Base-by-base conservation (phyloP, 2,329 filamentous ascomycete species). In the Trichophyton schoenleinii region DNA sequence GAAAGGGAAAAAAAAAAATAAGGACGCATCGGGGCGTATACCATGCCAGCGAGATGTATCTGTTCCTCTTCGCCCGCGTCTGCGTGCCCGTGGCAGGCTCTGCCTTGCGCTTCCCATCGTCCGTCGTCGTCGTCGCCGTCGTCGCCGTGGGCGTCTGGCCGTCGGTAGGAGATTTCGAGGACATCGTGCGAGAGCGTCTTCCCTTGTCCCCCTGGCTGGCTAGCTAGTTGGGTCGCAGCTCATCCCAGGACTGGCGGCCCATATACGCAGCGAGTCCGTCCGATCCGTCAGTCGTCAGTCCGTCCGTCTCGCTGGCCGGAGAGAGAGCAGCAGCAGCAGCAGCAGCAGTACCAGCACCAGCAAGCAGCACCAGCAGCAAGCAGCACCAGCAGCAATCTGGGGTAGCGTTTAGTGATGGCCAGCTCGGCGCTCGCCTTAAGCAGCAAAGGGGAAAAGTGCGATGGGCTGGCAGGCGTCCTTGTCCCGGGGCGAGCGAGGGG, bases 11-110 rank as follows among this genome's bases (percentile, higher is more conserved):
- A 18, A 18, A 18, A 18, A 18, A 18, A 18, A 18, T 18, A 18
- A 18, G 18, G 20, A 15, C 2, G 46, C 18, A 49, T 15, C 41
- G 20, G 11, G 9, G 18, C 38, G 34, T 25, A 84, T 18, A 18
- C 81, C 83, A 86, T 59, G 83, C 83, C 66, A 86, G 85, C 31
- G 83, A 85, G 66, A 86, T 85, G 71, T 86, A 86, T 66, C 83
- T 80, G 74, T 85, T 86, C 70, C 83, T 79, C 77, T 86, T 85
- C 66, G 83, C 78, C 66, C 83, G 78, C 66, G 78, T 78, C 61
- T 80, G 79, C 15, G 75, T 75, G 73, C 74, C 74, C 72, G 72
- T 74, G 66, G 67, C 64, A 59, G 64, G 70, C 71, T 76, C 74
- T 69, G 73, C 73, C 65, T 75, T 76, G 67, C 74, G 71, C 70